Conservation (phyloP, 305 asterid species). For the Solanum chacoense region DNA sequence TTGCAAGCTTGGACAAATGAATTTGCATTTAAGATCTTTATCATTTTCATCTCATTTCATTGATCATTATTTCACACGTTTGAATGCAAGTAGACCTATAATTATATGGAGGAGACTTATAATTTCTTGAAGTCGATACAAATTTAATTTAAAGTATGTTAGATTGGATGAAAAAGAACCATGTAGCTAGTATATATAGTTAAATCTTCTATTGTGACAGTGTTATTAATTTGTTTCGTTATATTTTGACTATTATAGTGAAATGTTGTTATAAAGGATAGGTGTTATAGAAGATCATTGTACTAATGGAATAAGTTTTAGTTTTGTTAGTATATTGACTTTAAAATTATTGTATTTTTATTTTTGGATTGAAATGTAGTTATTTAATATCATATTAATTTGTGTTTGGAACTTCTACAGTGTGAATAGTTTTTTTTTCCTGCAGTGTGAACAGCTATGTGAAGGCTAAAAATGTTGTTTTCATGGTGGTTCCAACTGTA, state of each 20-base stretch:
- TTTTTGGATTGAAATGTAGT: not conserved
- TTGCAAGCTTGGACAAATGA: not conserved
- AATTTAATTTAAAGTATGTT: not conserved
- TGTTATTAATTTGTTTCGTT: not conserved
- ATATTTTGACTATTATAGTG: not conserved
- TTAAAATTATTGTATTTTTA: not conserved
- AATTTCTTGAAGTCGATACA: not conserved
- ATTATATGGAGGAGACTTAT: not conserved
- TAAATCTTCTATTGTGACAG: not conserved
- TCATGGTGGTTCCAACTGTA: conserved; percentile 3
- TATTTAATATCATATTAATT: not conserved
- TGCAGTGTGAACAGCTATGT: not conserved
- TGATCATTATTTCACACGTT: not conserved
- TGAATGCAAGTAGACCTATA: not conserved
- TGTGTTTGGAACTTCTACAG: not conserved
- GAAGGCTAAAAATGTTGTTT: not conserved
- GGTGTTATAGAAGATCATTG: not conserved
- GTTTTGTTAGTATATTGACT: not conserved
- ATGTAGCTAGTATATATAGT: not conserved
- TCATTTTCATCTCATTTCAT: not conserved
- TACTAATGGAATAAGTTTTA: not conserved
- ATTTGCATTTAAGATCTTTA: not conserved
- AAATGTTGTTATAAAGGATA: not conserved
- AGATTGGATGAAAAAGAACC: not conserved
- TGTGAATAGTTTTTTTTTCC: not conserved